Base-by-base conservation (phyloP, 257 asterid genomes). In the Scutellaria baicalensis region DNA sequence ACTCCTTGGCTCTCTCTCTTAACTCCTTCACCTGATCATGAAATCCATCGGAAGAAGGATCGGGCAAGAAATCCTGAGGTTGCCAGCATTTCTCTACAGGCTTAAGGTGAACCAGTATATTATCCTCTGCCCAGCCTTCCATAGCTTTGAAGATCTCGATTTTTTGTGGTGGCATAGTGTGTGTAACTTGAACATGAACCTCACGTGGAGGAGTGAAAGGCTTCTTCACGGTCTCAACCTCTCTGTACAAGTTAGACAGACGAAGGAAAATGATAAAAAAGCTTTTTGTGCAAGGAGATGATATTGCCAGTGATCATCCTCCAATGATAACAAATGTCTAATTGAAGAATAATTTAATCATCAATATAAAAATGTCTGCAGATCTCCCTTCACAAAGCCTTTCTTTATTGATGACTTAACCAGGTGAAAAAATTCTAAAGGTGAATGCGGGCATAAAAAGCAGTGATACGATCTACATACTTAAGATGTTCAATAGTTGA, bases 41-140 rank as follows among this genome's bases (percentile, higher is more conserved):
- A 71, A 90, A 90, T 72, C 83, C 91, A 64, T 86, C 95, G 9
- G 97, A 90, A 12, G 87, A 75, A 20, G 97, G 93, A 82, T 90
- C 93, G 3, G 97, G 97, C 70, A 90, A 70, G 80, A 84, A 88
- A 80, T 90, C 96, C 76, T 90, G 96, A 35, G 96, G 93, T 54
- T 90, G 97, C 97, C 97, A 90, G 67, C 86, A 51, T 75, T 90
- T 90, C n/a, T 90, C 97, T 5, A 90, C 95, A 5, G 93, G 88
- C 80, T 86, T 90, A 60, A 90, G 87, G 78, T 84, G 97, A 73
- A 81, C 43, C 48, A 90, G 74, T 59, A 90, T 9, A 56, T 90
- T 90, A 13, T 86, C 17, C 59, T 87, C 87, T 3, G 96, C 93
- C 96, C 96, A 89, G 23, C 68, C 70, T 70, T 89, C 93, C 70